Evolutionary conservation across 495 filamentous ascomycete species (phyloP), one percentile per base, ranked within the genome.

Genomic region (Penicillium cataractarum): DNA sequence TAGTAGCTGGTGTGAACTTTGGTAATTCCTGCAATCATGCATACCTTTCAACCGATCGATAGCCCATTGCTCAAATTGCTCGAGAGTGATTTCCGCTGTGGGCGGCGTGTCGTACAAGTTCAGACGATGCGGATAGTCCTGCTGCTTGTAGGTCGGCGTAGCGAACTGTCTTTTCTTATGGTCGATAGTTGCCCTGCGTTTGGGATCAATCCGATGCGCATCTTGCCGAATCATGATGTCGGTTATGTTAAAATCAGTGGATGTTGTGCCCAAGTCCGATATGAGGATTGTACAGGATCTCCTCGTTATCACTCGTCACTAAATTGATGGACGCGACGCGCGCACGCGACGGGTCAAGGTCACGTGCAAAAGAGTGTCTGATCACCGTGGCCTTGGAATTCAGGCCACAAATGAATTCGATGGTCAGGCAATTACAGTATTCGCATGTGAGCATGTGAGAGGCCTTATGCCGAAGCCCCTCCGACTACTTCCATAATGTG

Each of bases 51-150:
- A 68, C 51, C 96, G 85, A 69, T 96, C 88, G 67, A 99, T 97
- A n/a, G 94, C 96, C 96, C 96, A 99, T 84, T 97, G 91, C 70
- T 99, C 96, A 70, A 99, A 99, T 68, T 98, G 86, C 74, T 99
- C 96, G 49, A 99, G 88, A 4, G 92, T 97, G 75, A 99, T 92
- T 66, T 99, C 96, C 26, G 89, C 89, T 1, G 92, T 97, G 0
- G 96, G 96, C 32, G 96, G 93, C 22, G 83, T 82, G 27, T 84
- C 83, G 78, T 99, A 99, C 77, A 97, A 91, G 80, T 94, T 99
- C 66, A 99, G 83, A 57, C 92, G 89, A 77, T 95, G 84, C 17
- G 86, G 84, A 72, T 97, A 99, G 32, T 91, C 81, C 48, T 87
- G 80, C 63, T 89, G 84, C 77, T 90, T 85, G 80, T 85, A 94